Percentiles rank a stretch among this genome's conserved stretches.
Conservation (phyloP, 768 basidiomycete genomes). For the Pleurotus platypus region DNA sequence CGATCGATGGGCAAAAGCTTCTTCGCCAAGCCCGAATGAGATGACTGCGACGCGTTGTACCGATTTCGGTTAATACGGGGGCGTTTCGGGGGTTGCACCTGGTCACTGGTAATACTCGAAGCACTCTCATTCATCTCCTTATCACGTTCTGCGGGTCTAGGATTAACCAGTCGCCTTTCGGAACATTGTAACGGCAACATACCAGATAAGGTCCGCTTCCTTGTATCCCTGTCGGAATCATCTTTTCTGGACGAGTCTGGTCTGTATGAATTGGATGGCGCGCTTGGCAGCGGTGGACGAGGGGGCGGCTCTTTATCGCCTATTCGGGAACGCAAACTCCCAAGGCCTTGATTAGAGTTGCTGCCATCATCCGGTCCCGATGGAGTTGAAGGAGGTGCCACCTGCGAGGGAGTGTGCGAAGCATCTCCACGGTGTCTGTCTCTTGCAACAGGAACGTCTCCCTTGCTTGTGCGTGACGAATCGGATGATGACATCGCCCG, state of each 20-base stretch:
- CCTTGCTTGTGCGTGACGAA: slow-evolving; percentile 34
- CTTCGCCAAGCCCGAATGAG: slow-evolving; percentile 44
- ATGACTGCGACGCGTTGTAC: slow-evolving; percentile 30
- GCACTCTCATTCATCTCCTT: slow-evolving; percentile 43
- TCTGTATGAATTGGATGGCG: slow-evolving; percentile 39
- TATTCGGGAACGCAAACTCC: slow-evolving; percentile 48
- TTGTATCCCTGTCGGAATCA: slow-evolving; percentile 56
- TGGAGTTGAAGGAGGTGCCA: slow-evolving; percentile 1
- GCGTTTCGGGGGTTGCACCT: slow-evolving; percentile 49
- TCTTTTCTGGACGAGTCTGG: slow-evolving; percentile 44
- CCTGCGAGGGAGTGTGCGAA: slow-evolving; percentile 12
- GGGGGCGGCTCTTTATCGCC: slow-evolving; percentile 51
- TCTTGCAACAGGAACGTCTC: slow-evolving; percentile 31
- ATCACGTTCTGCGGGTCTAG: slow-evolving; percentile 51
- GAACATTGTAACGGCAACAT: slow-evolving; percentile 18
- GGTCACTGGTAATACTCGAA: slow-evolving; percentile 30
- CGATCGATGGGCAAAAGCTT: slow-evolving; percentile 58
- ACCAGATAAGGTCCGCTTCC: slow-evolving; percentile 74
- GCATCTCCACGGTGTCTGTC: slow-evolving; percentile 48
- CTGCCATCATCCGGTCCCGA: slow-evolving; percentile 5
- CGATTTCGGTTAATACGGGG: slow-evolving; percentile 55
- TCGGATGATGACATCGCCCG: slow-evolving; percentile 63
- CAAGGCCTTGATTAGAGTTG: slow-evolving; percentile 14
- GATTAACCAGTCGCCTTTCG: background rate
- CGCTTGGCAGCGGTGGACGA: slow-evolving; percentile 29